Evolutionary conservation across 225 moss, liverwort and hornwort genomes (phyloP).

Genomic region (Polytrichum commune): DNA sequence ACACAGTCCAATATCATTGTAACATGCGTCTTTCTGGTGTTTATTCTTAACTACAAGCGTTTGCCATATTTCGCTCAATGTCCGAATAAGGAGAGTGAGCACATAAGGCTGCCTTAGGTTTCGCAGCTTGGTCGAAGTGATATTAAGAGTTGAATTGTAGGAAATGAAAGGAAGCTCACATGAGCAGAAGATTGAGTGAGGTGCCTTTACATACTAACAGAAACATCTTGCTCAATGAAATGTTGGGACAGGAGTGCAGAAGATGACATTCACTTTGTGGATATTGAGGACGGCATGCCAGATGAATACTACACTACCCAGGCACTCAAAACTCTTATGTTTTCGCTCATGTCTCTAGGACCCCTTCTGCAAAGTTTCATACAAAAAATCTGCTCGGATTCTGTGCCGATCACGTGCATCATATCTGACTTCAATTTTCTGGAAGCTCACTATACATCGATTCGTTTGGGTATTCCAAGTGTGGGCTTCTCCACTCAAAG

Average conservation of each 20-base stretch:
- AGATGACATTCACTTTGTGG: conserved; percentile 1
- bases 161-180: too few species aligned
- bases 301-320: background rate
- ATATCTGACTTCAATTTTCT: conserved; percentile 4
- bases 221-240: too few species aligned
- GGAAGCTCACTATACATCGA: background rate
- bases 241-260: background rate
- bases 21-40: too few species aligned
- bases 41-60: too few species aligned
- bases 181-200: too few species aligned
- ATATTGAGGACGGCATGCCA: background rate
- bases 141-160: too few species aligned
- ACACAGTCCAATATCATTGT: too few species aligned
- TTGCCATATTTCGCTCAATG: too few species aligned
- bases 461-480: background rate
- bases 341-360: background rate
- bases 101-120: too few species aligned
- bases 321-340: background rate
- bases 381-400: background rate
- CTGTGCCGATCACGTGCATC: background rate
- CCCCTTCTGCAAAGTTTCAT: background rate
- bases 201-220: too few species aligned
- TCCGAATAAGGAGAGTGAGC: too few species aligned
- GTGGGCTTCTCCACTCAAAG: background rate
- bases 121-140: too few species aligned